Evolutionary conservation across 768 basidiomycete species (phyloP), one percentile per base, ranked within the genome.

Genomic region (Xerocomellus amylosporus): DNA sequence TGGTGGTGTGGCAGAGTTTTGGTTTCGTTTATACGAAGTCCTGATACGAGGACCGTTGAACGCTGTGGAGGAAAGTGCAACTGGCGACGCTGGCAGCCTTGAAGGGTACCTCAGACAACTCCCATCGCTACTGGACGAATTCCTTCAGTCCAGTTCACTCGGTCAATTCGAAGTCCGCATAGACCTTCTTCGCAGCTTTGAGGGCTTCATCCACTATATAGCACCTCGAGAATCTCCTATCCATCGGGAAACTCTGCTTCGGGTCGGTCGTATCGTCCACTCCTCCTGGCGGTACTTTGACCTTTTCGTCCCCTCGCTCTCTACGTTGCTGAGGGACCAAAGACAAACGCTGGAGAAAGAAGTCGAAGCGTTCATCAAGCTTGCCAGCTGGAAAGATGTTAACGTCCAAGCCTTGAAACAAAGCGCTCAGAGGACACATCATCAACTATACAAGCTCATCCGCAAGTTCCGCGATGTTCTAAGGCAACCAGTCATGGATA

Each of bases 301-400:
- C n/a, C 79, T 88, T 44, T 93, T 86, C 69, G 66, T 75, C 17
- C 59, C 72, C 1, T 65, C 72, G 13, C 67, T 94, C 28, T 62
- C 71, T 2, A 63, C 71, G 3, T 75, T 75, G n/a, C 72, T 97
- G 28, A 60, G 66, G 4, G 70, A 77, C 17, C 86, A 90, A 64
- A 81, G 86, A 46, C 71, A 69, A 1, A 64, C 62, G 0, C 68
- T 97, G 31, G 93, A 98, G 71, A 88, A 85, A 61, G 89, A 95
- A 52, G 80, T 98, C 48, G 82, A 78, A 54, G 85, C 81, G 41
- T 87, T 93, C 66, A 87, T 98, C 76, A 96, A 94, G 70, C 77
- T 99, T 42, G 97, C 97, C 2, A 98, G 94, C 64, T 98, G 97
- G 97, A 97, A 90, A 71, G 97, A 99, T 65, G 76, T 94, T 66